Evolutionary conservation across 306 rosid species (phyloP), one percentile per base, ranked within the genome.

Genomic region (Fragaria vesca): DNA sequence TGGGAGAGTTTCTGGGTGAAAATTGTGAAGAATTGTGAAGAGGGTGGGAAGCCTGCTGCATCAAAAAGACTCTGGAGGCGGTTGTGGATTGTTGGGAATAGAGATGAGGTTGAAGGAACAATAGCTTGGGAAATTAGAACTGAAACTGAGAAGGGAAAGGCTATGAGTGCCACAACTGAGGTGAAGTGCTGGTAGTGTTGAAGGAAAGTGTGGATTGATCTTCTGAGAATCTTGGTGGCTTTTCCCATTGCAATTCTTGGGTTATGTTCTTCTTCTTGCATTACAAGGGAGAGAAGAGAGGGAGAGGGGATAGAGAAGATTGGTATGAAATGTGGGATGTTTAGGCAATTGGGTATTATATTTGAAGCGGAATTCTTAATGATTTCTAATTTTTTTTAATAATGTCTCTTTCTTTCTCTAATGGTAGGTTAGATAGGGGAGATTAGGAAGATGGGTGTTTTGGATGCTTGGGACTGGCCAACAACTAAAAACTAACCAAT

Each of bases 31-130:
- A 95, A 73, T 17, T 89, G 79, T 10, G 91, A 95, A 26, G 92
- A 88, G 1, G 84, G 76, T 26, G 97, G 94, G 74, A 92, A 89
- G 1, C 97, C 98, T 3, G 97, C 97, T 11, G 97, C 96, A 58
- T 81, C 85, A 66, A 94, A 94, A 18, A 94, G 88, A 57, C 48
- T 76, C 77, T 76, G 85, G 30, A 94, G 79, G 63, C 94, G 92
- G 71, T 16, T 79, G 70, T 78, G 86, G 62, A 90, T 81, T 71
- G 89, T 84, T 48, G 87, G 84, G 46, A 85, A 78, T 46, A 88
- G 88, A n/a, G 91, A 76, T 12, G 87, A 81, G 13, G 96, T 86
- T 11, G 87, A 87, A 63, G 93, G 76, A 42, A 74, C 67, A 10
- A 82, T 36, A 8, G 92, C 81, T 77, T 89, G 97, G 2, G 97